Evolutionary conservation across 2,329 filamentous ascomycete genomes (phyloP), one percentile per base, ranked within the genome.

Genomic region (Fusarium pseudonygamai): DNA sequence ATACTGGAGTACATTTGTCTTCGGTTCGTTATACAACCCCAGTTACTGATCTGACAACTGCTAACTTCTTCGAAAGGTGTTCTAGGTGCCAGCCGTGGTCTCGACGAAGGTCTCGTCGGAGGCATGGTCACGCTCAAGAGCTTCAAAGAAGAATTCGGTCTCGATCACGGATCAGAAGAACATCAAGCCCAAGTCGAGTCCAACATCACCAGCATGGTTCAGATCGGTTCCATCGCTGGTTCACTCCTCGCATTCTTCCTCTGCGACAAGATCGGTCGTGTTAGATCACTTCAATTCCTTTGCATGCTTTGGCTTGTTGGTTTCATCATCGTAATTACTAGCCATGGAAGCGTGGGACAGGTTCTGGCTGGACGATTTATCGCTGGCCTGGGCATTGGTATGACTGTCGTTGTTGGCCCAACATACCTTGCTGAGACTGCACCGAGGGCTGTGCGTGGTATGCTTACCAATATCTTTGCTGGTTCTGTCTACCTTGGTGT

Each of bases 161-260:
- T 88, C 40, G 80, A 83, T 32, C 82, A 84, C 10, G 87, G 89
- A 70, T 81, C 79, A 60, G 73, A 81, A 7, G 82, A 85, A 16
- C 85, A 87, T 45, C 83, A 86, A 73, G 88, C 90, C 52, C 88
- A 90, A 77, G 89, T 90, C 79, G 87, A 90, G 78, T 88, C 85
- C 66, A 93, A 93, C 78, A 90, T 93, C 60, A 90, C 90, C 1
- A 87, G 89, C 30, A 93, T 93, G 91, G 91, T 93, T 0, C 91
- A 93, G 78, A 88, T 93, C 73, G 91, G 91, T 22, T 90, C 87
- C 15, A 90, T 93, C 30, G 87, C 84, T 6, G 91, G 91, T 24
- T 90, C 75, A 84, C 89, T 71, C 84, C 85, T 42, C 85, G 88
- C 47, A 0, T 90, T 90, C 0, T 45, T 69, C 57, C 49, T 69